phyloP scores from a whole-genome alignment of 371 early-diverging fungal species.

The Umbelopsis sp. region DNA sequence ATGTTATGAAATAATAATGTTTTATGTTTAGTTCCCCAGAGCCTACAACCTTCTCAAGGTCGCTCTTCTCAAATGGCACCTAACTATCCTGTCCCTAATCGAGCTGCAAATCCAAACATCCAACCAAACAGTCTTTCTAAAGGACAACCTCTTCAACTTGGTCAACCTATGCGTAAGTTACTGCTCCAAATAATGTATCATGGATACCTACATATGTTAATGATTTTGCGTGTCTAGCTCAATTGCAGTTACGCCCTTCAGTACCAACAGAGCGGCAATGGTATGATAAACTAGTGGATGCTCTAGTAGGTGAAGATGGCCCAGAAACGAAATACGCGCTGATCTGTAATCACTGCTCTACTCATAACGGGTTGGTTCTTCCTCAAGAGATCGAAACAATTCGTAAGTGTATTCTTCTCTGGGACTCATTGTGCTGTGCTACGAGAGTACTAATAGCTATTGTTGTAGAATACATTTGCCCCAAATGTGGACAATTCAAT shows the following conservation, averaged over 20 bases:
- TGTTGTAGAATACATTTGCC: conserved; percentile 6
- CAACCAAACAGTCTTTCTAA: not conserved
- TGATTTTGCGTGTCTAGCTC: not conserved
- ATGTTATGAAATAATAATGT: not conserved
- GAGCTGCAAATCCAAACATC: not conserved
- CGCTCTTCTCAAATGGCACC: not conserved
- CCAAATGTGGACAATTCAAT: conserved; percentile 16
- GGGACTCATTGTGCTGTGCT: not conserved
- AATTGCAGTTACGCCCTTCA: conserved; percentile 18
- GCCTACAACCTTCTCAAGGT: not conserved
- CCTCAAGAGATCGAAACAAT: conserved; percentile 79
- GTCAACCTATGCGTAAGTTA: not conserved
- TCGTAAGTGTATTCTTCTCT: conserved; percentile 51
- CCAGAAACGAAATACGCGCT: conserved; percentile 88
- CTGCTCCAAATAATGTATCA: not conserved
- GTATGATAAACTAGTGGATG: conserved; percentile 87
- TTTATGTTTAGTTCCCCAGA: not conserved
- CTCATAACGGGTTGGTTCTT: conserved; percentile 90
- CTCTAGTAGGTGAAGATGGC: conserved; percentile 84
- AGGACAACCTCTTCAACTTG: not conserved
- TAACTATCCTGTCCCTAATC: not conserved
- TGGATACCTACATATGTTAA: not conserved
- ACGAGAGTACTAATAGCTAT: not conserved
- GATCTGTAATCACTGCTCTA: conserved; percentile 86
- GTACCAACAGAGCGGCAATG: conserved; percentile 47